These are phyloP conservation scores for Fraxinus baroniana DNA, from an alignment of 305 asterid genomes.

Conservation along the genomic window DNA sequence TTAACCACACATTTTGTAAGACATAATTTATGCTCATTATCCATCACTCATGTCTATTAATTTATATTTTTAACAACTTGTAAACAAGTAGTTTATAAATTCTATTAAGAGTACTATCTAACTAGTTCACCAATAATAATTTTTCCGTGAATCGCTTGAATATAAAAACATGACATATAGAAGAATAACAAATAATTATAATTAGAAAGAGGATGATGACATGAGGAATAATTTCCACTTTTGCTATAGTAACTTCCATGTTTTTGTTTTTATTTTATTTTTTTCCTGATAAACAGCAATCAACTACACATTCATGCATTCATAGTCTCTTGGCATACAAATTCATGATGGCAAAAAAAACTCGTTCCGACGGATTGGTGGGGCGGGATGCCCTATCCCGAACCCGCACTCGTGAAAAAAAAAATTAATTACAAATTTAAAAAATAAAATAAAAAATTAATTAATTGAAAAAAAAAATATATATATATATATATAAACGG, in stretches of 20 bases:
- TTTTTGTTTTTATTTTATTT: not conserved
- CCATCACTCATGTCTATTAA: not conserved
- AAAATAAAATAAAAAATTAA: too few species aligned
- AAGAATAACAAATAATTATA: not conserved
- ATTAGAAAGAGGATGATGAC: not conserved
- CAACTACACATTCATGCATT: not conserved
- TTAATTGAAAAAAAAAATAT: not conserved
- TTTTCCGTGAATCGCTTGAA: not conserved
- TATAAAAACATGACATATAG: not conserved
- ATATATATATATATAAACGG: not conserved
- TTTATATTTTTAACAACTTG: too few species aligned
- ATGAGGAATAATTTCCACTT: not conserved
- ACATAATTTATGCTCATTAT: too few species aligned
- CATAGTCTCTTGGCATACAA: not conserved
- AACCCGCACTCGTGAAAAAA: too few species aligned
- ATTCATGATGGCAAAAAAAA: not conserved
- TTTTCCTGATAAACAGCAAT: not conserved
- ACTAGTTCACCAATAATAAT: not conserved
- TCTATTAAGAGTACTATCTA: not conserved
- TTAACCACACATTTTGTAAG: too few species aligned
- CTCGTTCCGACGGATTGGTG: too few species aligned
- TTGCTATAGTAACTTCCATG: not conserved
- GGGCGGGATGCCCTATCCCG: too few species aligned
- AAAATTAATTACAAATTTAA: too few species aligned
- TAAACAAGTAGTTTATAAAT: too few species aligned